phyloP scores from a whole-genome alignment of 2,329 filamentous ascomycete species.

The Fusarium goolgardi region DNA sequence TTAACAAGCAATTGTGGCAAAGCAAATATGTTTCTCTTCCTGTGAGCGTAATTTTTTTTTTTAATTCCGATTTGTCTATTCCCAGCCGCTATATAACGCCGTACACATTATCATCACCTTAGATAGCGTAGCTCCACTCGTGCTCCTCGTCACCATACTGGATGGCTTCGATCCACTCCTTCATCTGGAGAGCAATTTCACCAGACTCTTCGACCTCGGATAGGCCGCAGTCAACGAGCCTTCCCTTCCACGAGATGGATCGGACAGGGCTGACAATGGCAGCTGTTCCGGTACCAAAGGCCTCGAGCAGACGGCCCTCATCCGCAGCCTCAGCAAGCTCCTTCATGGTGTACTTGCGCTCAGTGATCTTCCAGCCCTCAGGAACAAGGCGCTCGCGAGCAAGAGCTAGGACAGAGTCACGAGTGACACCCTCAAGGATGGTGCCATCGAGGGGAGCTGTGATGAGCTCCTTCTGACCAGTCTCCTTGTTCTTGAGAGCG shows the following conservation, averaged over 20 bases:
- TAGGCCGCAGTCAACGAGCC: conserved; percentile 84
- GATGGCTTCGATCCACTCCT: conserved; percentile 94
- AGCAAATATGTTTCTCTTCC: conserved; percentile 11
- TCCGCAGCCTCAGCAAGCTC: conserved; percentile 83
- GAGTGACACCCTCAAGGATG: conserved; percentile 93
- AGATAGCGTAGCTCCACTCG: conserved; percentile 79
- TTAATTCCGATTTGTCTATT: conserved; percentile 33
- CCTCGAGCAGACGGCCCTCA: conserved; percentile 89
- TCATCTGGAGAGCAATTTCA: conserved; percentile 85
- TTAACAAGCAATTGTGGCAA: conserved; percentile 32
- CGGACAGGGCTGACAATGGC: conserved; percentile 93
- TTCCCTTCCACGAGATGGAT: conserved; percentile 87
- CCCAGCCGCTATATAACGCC: conserved; percentile 34
- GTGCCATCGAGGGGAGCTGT: conserved; percentile 98
- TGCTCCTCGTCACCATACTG: conserved; percentile 96
- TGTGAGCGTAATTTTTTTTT: conserved; percentile 34
- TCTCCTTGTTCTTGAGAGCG: conserved; percentile 84
- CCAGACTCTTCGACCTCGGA: conserved; percentile 86
- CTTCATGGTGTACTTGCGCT: conserved; percentile 92
- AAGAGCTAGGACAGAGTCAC: conserved; percentile 89
- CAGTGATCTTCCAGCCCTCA: conserved; percentile 87
- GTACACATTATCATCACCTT: conserved; percentile 25
- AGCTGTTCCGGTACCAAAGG: conserved; percentile 93
- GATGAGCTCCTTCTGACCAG: conserved; percentile 89
- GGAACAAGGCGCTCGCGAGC: conserved; percentile 85